Evolutionary conservation across 1,284 basidiomycete genomes (phyloP), one percentile per base, ranked within the genome.

Genomic region (Apiotrichum veenhuisii): DNA sequence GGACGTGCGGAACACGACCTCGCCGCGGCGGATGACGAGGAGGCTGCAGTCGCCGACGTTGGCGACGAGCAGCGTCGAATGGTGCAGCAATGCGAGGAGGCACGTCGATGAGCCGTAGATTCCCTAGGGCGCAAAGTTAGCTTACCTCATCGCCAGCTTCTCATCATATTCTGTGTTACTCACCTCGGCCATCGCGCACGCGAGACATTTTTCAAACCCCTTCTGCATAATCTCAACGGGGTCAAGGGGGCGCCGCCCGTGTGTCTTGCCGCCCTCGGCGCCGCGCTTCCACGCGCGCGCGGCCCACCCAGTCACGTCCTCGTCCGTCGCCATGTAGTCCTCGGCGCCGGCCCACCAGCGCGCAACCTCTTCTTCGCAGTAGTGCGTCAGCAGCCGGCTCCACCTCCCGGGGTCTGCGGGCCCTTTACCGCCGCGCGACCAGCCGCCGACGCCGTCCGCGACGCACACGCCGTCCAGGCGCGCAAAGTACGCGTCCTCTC

Each of bases 11-110:
- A 93, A 96, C 3, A 87, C 84, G 41, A 95, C 83, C 59, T 85
- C 81, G 17, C 88, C 86, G 5, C 83, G 82, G 8, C 91, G 83
- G 27, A 96, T 84, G 41, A 95, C 81, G 81, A 91, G 87, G 23
- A 89, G 85, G 81, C 88, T 87, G 71, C 91, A 95, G 73, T 98
- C 94, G 22, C 94, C 94, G 10, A 98, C 76, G 68, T 97, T 93
- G 1, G 93, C 94, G 34, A 98, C 87, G 52, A 86, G 84, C 43
- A 97, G 82, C 50, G 92, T 86, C 12, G 89, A 87, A 55, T 87
- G 84, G 43, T 83, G 74, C 18, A 85, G 74, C 27, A 84, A 66
- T 0, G 83, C 83, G 5, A 84, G 67, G 0, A 83, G 71, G 26
- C 81, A 82, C 11, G 80, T 84, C 26, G 81, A 81, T 4, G 80